Base-by-base conservation (phyloP, 371 early-diverging fungal genomes). In the Neoconidiobolus thromboides region DNA sequence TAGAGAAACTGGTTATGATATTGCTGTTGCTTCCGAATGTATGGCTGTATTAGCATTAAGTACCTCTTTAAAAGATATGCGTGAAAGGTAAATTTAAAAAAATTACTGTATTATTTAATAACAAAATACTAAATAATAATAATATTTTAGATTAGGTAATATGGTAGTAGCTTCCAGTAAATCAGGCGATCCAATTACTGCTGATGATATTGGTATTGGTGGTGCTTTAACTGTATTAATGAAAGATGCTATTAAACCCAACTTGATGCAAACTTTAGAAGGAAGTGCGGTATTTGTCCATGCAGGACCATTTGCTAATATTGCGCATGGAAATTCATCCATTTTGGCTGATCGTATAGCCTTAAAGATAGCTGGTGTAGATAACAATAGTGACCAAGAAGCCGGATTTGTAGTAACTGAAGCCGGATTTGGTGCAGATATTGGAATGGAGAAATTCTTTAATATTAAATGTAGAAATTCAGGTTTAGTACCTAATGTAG, bases 361-460 rank as follows among this genome's bases (percentile, higher is more conserved):
- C 3, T 82, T 96, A 58, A 91, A 91, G 67, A 70, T 94, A 43
- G 89, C 86, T 14, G 93, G 93, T 46, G 77, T 76, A 0, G 81
- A 81, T 15, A 72, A 71, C 38, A 73, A 75, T 54, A 68, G 67
- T 14, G 69, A 70, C 6, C 74, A 74, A 48, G 78, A 81, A 61
- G 75, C 83, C 43, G 96, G 96, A 6, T 95, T 85, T 62, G 94
- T 93, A 36, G 83, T 95, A 43, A 96, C 96, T 38, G 96, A 96
- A 72, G 93, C 93, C 15, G 96, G 96, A 2, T 96, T 96, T 64
- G 96, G 96, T 44, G 93, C 95, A n/a, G 96, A 96, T 71, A 96
- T 96, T 72, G 96, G 96, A 53, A 91, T 94, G 89, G 95, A 95
- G 61, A 96, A 95, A 71, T 95, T 96, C 80, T 91, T 95, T 71